These are phyloP conservation scores for Suhomyces xylopsoci DNA, from an alignment of 805 yeast species.

Conservation along the genomic window DNA sequence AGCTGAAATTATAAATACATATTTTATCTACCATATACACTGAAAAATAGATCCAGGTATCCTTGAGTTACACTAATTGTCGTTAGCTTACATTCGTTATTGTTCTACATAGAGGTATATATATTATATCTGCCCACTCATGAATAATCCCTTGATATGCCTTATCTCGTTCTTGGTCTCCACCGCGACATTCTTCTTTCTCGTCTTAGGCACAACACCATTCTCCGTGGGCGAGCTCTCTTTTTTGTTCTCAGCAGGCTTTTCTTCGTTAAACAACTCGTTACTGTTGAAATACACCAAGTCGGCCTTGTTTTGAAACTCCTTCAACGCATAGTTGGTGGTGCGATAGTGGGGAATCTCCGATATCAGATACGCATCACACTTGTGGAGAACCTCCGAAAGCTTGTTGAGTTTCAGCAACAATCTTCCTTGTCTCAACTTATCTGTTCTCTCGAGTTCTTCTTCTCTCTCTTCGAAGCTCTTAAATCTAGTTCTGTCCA, in stretches of 20 bases:
- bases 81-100: too few species aligned
- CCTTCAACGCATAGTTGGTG: constrained; percentile 28
- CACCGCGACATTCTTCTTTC: constrained; percentile 27
- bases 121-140: constrained; percentile 38
- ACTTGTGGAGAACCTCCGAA: constrained; percentile 17
- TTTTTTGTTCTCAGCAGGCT: constrained; percentile 3
- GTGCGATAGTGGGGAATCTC: constrained; percentile 34
- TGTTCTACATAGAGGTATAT: too few species aligned
- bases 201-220: constrained; percentile 3
- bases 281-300: constrained; percentile 30
- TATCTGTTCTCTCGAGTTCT: constrained; percentile 16
- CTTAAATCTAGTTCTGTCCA: constrained; percentile 7
- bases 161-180: constrained; percentile 39
- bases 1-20: not conserved
- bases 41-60: not conserved
- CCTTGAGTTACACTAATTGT: too few species aligned
- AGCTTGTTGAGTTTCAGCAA: constrained; percentile 22
- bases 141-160: constrained; percentile 41
- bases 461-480: constrained; percentile 15
- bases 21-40: not conserved
- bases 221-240: not conserved
- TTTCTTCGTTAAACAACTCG: constrained; percentile 23
- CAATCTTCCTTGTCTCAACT: constrained; percentile 23
- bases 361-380: constrained; percentile 24
- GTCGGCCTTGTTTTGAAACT: constrained; percentile 36